phyloP scores from a whole-genome alignment of 2,329 filamentous ascomycete genomes.

The Fusarium vanettenii region DNA sequence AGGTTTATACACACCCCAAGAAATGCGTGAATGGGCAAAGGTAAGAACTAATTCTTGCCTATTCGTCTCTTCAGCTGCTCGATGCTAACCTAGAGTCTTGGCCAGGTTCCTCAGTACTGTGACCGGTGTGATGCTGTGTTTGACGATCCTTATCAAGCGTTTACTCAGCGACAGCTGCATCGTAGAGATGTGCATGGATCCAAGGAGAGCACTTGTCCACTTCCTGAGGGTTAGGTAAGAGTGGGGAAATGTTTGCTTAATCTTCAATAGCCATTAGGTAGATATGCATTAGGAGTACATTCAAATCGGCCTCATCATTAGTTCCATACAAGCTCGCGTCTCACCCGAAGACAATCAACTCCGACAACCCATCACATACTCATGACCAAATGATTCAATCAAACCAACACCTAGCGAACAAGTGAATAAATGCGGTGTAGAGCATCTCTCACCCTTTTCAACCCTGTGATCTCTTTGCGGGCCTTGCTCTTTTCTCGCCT shows the following conservation, averaged over 20 bases:
- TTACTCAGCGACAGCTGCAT: background rate
- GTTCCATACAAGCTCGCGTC: no score
- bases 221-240: background rate
- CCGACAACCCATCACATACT: background rate
- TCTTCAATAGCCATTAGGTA: background rate
- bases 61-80: background rate
- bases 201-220: background rate
- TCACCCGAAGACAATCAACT: background rate
- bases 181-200: background rate
- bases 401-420: background rate
- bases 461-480: background rate
- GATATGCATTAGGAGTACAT: background rate
- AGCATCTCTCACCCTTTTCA: background rate
- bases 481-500: background rate
- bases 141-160: background rate
- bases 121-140: background rate
- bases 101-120: background rate
- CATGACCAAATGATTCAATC: no score
- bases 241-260: background rate
- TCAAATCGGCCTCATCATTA: background rate
- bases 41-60: fast-evolving
- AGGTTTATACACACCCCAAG: background rate
- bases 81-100: background rate
- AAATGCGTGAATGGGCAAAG: background rate
- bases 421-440: background rate